These are phyloP conservation scores for Lentinula novae-zelandiae DNA, from an alignment of 1,284 basidiomycete genomes.

Conservation along the genomic window DNA sequence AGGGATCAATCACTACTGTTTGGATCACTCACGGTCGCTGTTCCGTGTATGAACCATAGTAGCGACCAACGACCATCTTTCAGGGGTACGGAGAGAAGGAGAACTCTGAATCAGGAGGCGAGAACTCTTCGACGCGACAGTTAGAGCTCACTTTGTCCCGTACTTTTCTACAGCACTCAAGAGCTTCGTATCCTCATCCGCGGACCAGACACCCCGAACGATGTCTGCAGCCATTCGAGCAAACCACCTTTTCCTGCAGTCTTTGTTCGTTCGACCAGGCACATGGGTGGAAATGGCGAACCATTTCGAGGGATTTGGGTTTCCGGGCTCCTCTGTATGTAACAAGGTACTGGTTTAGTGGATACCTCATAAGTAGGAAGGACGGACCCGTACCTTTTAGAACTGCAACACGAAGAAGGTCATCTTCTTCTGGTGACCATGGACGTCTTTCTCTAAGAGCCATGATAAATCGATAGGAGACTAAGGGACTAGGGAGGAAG, in stretches of 20 bases:
- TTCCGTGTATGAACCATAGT: constrained; percentile 49
- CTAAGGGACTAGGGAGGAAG: background rate
- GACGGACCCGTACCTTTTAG: background rate
- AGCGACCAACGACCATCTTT: constrained; percentile 55
- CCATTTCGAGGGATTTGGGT: constrained; percentile 53
- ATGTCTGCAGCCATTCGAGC: constrained; percentile 57
- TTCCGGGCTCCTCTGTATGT: constrained; percentile 46
- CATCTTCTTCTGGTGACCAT: constrained; percentile 12
- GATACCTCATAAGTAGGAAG: background rate
- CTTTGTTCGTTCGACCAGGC: constrained; percentile 55
- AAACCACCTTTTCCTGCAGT: constrained; percentile 58
- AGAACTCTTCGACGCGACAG: background rate
- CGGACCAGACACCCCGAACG: constrained; percentile 53
- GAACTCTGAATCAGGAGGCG: background rate
- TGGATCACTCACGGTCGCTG: constrained; percentile 44
- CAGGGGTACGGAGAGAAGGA: background rate
- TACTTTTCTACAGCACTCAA: constrained; percentile 48
- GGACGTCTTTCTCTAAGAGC: constrained; percentile 10
- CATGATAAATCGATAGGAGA: background rate
- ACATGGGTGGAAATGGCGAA: constrained; percentile 59
- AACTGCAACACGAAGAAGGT: constrained; percentile 10
- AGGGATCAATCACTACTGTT: background rate
- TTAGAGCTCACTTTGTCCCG: constrained; percentile 39
- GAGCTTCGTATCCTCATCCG: constrained; percentile 51
- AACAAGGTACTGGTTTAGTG: background rate